Evolutionary conservation across 2,329 filamentous ascomycete genomes (phyloP).

Genomic region (Monilinia vaccinii-corymbosi): DNA sequence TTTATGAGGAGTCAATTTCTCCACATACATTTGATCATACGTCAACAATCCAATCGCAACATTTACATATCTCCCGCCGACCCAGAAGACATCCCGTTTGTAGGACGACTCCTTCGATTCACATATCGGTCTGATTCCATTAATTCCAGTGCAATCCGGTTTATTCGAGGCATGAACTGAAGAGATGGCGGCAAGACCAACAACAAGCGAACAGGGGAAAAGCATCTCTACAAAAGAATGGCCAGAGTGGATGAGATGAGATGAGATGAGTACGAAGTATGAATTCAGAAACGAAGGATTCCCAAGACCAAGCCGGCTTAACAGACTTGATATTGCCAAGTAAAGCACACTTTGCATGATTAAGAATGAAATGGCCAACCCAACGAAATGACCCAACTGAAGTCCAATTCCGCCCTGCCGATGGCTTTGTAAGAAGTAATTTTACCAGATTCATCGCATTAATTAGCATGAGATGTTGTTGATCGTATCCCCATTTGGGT

Average conservation of each 20-base stretch:
- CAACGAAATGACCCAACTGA: background rate
- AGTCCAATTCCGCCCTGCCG: background rate
- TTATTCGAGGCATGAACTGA: background rate
- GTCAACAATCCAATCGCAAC: conserved; percentile 12
- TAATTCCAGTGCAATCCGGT: conserved; percentile 14
- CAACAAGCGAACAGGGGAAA: conserved; percentile 4
- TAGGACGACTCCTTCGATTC: conserved; percentile 15
- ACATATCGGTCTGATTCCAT: conserved; percentile 15
- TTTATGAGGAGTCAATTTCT: conserved; percentile 33
- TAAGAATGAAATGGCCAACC: background rate
- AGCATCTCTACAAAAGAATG: conserved; percentile 6
- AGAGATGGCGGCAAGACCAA: conserved; percentile 6
- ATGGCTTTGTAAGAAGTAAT: background rate
- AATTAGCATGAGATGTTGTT: background rate
- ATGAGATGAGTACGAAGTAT: background rate
- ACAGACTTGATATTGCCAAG: no score
- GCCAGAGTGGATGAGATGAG: background rate
- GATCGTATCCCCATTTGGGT: background rate
- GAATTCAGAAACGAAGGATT: background rate
- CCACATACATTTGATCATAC: conserved; percentile 42
- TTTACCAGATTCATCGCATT: background rate
- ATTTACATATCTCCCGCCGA: conserved; percentile 16
- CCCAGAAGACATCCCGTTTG: conserved; percentile 17
- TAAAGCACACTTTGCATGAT: no score
- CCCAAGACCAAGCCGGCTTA: no score